Evolutionary conservation across 139 green algal genomes (phyloP).

Genomic region (Monoraphidium neglectum): DNA sequence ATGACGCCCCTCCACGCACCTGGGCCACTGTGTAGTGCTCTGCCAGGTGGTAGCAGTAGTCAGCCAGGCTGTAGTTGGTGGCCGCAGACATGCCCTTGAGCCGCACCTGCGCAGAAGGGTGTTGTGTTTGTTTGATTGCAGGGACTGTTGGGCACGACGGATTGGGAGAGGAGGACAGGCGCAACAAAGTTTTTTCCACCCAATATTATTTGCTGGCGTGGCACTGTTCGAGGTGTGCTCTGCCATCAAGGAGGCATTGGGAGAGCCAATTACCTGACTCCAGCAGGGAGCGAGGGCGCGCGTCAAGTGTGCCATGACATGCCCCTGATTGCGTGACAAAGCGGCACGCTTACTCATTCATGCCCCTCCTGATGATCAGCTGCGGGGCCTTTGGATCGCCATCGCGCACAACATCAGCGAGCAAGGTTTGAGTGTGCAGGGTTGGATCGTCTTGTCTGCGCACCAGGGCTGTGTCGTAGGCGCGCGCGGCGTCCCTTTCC

Average conservation of each 20-base stretch:
- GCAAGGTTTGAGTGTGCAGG: no score
- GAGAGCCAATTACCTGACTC: not conserved
- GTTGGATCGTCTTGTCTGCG: no score
- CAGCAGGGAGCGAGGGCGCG: not conserved
- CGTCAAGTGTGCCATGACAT: constrained; percentile 2
- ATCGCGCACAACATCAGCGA: no score
- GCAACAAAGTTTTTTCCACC: not conserved
- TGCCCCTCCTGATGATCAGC: constrained; percentile 23
- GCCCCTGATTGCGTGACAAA: not conserved
- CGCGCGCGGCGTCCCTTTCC: constrained; percentile 53
- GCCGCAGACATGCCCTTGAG: constrained; percentile 69
- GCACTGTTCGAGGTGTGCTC: not conserved
- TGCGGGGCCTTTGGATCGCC: no score
- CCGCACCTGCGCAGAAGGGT: constrained; percentile 28
- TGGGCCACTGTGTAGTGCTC: constrained; percentile 67
- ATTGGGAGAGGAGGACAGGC: not conserved
- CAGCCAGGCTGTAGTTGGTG: constrained; percentile 81
- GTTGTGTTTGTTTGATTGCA: no score
- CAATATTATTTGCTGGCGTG: not conserved
- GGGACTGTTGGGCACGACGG: not conserved
- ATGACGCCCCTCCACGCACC: constrained; percentile 7
- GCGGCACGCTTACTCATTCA: no score
- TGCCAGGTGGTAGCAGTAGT: constrained; percentile 67
- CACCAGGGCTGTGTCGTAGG: constrained; percentile 67
- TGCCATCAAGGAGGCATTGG: constrained; percentile 8